Base-by-base conservation (phyloP, 352 stramenopile genomes). In the Globisporangium spinosum region DNA sequence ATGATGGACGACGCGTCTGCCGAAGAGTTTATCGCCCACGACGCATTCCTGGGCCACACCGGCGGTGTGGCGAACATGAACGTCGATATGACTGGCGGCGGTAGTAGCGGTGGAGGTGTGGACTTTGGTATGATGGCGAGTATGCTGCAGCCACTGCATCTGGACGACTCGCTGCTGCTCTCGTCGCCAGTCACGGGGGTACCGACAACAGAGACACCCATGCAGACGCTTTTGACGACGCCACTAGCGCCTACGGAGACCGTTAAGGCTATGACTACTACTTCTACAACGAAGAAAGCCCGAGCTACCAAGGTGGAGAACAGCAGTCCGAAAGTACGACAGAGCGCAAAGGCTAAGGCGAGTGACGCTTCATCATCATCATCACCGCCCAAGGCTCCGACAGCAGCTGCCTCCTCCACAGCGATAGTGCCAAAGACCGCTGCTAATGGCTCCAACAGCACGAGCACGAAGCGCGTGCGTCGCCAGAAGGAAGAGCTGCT, bases 401-500 rank as follows among this genome's bases (percentile, higher is more conserved):
- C 29, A 13, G 23, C n/a, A 6, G 20, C 8, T 0, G 20, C 55
- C 0, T 4, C 54, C 7, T 12, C 58, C 2, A 35, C 23, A 3
- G 23, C 55, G 3, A 1, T 61, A 9, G 29, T 61, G 20, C 3
- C 55, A 61, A 35, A 35, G 22, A 22, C 34, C 2, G 17, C 22
- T 2, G 17, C 62, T 13, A n/a, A 15, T 8, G 45, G 40, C 6
- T 54, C 57, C 17, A 73, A 58, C 35, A 72, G 38, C 35, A 62
- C 60, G 23, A 71, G 68, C 35, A 71, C 65, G 38, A 70, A 70
- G 58, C 65, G 65, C 49, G 65, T 70, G 58, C 65, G 65, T 9
- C 67, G 65, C 2, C 62, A 68, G 58, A 76, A 73, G 23, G 64
- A 72, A 23, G 71, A 76, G 29, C 27, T 76, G 13, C 9, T 67